Evolutionary conservation across 345 rosid genomes (phyloP).

Genomic region (thale cress (Arabidopsis thaliana)): TAIR10.1 NC_003075.7:11158001-11158500

Average conservation of each 20-base stretch:
- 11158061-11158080: slow-evolving; percentile 37
- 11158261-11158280: slow-evolving; percentile 67
- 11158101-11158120: slow-evolving; percentile 48
- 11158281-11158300: slow-evolving; percentile 56
- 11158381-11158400: slow-evolving; percentile 66
- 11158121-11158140: slow-evolving; percentile 58
- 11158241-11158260: slow-evolving; percentile 54
- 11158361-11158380: slow-evolving; percentile 56
- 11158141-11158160: slow-evolving; percentile 54
- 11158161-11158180: slow-evolving; percentile 52
- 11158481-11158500: slow-evolving; percentile 62
- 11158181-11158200: slow-evolving; percentile 54
- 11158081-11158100: slow-evolving; percentile 47
- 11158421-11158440: slow-evolving; percentile 50
- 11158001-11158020: slow-evolving; percentile 40
- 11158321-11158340: slow-evolving; percentile 59
- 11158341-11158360: slow-evolving; percentile 33
- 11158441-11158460: slow-evolving; percentile 68
- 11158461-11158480: slow-evolving; percentile 70
- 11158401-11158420: slow-evolving; percentile 52
- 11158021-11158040: slow-evolving; percentile 54
- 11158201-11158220: slow-evolving; percentile 59
- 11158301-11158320: slow-evolving; percentile 56
- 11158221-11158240: slow-evolving; percentile 48
- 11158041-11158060: slow-evolving; percentile 39